Evolutionary conservation across 2,329 filamentous ascomycete species (phyloP).

Genomic region (Diplodia seriata): DNA sequence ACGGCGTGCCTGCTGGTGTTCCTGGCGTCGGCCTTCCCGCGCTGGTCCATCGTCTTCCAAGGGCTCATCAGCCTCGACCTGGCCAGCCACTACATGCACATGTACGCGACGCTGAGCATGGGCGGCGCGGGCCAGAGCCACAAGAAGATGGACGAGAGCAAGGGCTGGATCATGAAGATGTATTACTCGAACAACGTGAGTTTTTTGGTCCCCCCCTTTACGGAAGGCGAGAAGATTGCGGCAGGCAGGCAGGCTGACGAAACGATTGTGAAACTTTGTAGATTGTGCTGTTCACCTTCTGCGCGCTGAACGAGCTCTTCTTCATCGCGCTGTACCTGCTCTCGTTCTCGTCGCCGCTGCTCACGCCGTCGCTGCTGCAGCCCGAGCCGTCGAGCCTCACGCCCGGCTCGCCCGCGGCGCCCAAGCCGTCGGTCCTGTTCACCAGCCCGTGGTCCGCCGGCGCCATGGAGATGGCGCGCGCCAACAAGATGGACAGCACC

Average conservation of each 20-base stretch:
- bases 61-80: conserved; percentile 89
- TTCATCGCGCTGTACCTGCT: conserved; percentile 98
- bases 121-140: conserved; percentile 81
- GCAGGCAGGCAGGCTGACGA: conserved; percentile 10
- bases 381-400: conserved; percentile 61
- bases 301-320: conserved; percentile 91
- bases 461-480: conserved; percentile 86
- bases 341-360: conserved; percentile 89
- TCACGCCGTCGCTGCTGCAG: conserved; percentile 81
- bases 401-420: conserved; percentile 73
- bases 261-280: conserved; percentile 49
- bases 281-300: conserved; percentile 91
- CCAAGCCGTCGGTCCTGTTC: conserved; percentile 75
- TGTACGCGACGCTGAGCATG: conserved; percentile 94
- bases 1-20: conserved; percentile 95
- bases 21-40: conserved; percentile 89
- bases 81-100: conserved; percentile 98
- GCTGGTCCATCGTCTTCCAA: conserved; percentile 95
- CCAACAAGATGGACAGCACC: conserved; percentile 75
- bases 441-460: conserved; percentile 89
- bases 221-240: no score
- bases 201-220: conserved; percentile 32
- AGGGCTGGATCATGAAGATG: conserved; percentile 88
- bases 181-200: conserved; percentile 97
- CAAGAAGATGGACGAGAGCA: conserved; percentile 88